Percentiles rank a stretch among this genome's conserved stretches.
These are phyloP conservation scores for Kwoniella sp. DNA, from an alignment of 768 basidiomycete genomes.

Conservation along the genomic window DNA sequence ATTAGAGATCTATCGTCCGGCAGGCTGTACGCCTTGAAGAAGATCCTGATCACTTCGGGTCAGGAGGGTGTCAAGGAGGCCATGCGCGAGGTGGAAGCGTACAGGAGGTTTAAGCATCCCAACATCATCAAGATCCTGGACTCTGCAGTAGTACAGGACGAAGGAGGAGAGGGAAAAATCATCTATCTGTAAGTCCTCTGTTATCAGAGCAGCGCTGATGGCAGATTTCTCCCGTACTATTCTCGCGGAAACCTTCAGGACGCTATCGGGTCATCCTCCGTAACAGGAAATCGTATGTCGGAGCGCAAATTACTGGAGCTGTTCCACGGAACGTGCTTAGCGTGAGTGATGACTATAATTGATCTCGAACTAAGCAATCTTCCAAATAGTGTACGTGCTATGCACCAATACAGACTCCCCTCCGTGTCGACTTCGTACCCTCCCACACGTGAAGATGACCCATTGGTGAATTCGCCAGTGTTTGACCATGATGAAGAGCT, in stretches of 20 bases:
- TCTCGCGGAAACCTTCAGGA: conserved; percentile 88
- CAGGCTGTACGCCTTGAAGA: conserved; percentile 94
- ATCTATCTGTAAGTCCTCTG: conserved; percentile 68
- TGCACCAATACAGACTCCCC: conserved; percentile 81
- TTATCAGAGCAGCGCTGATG: conserved; percentile 9
- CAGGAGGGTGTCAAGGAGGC: conserved; percentile 67
- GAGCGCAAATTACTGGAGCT: conserved; percentile 85
- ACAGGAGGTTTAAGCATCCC: conserved; percentile 91
- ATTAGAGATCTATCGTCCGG: conserved; percentile 57
- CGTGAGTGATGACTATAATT: conserved; percentile 54
- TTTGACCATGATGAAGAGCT: conserved; percentile 81
- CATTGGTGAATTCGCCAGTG: conserved; percentile 68
- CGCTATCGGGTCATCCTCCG: conserved; percentile 80
- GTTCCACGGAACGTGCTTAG: conserved; percentile 92
- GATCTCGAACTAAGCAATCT: neutral
- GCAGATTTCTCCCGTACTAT: conserved; percentile 69
- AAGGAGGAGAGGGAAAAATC: conserved; percentile 87
- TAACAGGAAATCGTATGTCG: conserved; percentile 77
- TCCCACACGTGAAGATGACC: conserved; percentile 62
- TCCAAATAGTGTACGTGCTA: conserved; percentile 67
- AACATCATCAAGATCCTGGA: conserved; percentile 97
- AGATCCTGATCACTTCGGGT: conserved; percentile 57
- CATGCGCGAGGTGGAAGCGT: conserved; percentile 78
- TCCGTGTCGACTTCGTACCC: conserved; percentile 49
- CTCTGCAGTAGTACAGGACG: conserved; percentile 91